Evolutionary conservation across 208 protist species (phyloP), one percentile per base, ranked within the genome.

Genomic region (Crithidia fasciculata): DNA sequence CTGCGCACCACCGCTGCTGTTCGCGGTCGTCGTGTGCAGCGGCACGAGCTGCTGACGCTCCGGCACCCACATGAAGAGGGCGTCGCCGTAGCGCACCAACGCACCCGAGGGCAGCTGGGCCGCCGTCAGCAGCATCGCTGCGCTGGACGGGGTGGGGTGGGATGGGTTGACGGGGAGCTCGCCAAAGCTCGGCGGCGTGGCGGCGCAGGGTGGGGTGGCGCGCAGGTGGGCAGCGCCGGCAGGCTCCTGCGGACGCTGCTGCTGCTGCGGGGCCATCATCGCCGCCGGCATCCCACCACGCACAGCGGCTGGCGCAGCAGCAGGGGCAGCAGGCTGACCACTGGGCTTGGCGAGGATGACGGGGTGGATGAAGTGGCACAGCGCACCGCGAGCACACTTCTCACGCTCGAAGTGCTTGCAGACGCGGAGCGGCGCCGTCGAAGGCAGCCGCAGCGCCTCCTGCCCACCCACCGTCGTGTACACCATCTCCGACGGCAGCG

Each of bases 331-430:
- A 36, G 37, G 6, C 13, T 44, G 39, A 9, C 4, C 41, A 15
- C 28, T 41, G 8, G 57, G 8, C n/a, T 63, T 70, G 49, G 19
- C 45, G 18, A 90, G 80, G 12, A 77, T 59, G 8, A 92, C 84
- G 55, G 76, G 84, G 59, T 92, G 87, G 55, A 90, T 82, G 65
- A 92, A 92, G 72, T 88, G 75, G 60, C 87, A 92, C 18, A 86
- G 72, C 2, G 69, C 63, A 9, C 87, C 87, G 28, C 82, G 67
- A 39, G 82, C 87, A 54, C 87, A 92, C 72, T 87, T 88, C 63
- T 90, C 85, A 7, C 85, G 81, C 40, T 86, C 76, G 65, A 82
- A 92, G 74, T 92, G 87, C 59, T 90, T 89, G 78, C 87, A 92
- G 43, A 89, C 57, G 8, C 83, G 87, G 65, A 92, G 80, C 18